Percentiles rank a stretch among this genome's conserved stretches.
phyloP scores from a whole-genome alignment of 1,284 basidiomycete species.

The Mycena citricolor region DNA sequence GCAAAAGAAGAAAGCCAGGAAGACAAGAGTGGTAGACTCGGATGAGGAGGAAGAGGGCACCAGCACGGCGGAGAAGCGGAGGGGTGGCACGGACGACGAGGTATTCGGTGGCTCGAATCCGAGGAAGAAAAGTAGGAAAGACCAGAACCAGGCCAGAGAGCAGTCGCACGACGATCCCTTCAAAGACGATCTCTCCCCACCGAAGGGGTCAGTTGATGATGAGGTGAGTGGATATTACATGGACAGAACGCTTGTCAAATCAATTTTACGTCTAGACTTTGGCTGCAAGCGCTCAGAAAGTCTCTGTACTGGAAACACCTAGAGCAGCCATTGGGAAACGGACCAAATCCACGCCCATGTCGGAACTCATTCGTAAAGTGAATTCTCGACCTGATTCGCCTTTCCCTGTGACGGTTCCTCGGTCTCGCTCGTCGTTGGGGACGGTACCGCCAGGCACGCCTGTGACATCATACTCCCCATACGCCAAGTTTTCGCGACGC shows the following conservation, averaged over 20 bases:
- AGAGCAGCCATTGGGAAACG: constrained; percentile 37
- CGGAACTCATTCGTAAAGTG: constrained; percentile 69
- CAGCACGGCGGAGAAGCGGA: background rate
- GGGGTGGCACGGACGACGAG: constrained; percentile 5
- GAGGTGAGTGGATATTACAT: background rate
- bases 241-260: no score
- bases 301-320: constrained; percentile 8
- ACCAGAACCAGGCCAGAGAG: constrained; percentile 1
- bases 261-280: background rate
- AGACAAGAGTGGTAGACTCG: background rate
- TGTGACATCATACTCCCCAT: constrained; percentile 55
- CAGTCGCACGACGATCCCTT: background rate
- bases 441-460: constrained; percentile 14
- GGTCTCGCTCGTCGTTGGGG: constrained; percentile 22
- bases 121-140: constrained; percentile 12
- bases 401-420: constrained; percentile 42
- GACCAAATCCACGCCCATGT: constrained; percentile 59
- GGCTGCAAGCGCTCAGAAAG: constrained; percentile 1
- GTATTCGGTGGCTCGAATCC: constrained; percentile 5
- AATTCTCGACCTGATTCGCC: constrained; percentile 66
- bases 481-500: constrained; percentile 60
- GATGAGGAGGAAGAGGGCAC: constrained; percentile 12
- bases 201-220: background rate
- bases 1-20: constrained; percentile 5
- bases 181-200: constrained; percentile 9